Base-by-base conservation (phyloP, 192 early-diverging fungal genomes). In the Jimgerdemannia flammicorona region DNA sequence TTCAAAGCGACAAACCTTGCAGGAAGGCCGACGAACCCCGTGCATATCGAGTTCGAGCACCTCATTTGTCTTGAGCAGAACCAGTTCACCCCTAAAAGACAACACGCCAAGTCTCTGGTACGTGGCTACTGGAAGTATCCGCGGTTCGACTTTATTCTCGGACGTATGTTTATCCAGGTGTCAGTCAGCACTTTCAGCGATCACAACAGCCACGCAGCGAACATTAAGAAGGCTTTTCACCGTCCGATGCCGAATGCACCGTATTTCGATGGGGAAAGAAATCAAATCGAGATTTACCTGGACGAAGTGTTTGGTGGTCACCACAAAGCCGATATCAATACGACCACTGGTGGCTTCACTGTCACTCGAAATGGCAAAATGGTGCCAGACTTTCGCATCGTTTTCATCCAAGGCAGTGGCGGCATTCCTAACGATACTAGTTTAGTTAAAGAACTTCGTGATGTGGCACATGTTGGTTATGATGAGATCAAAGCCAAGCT, bases 1-100 rank as follows among this genome's bases (percentile, higher is more conserved):
- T 74, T 78, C 69, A 44, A 76, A 0, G 72, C 77, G 72, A 81
- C 80, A 69, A 74, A 81, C 74, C 70, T 81, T 74, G 74, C 75
- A 59, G 17, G 40, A 65, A 54, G 43, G 4, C 71, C 69, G 40
- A 20, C 4, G 42, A 78, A 54, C 17, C 8, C 43, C 41, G 49
- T 59, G 49, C 49, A 6, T 14, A 59, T 59, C 49, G 49, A 10
- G 49, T 59, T 59, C 49, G 14, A 59, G 14, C 49, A 59, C 14
- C 2, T 78, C 49, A 54, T 63, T 82, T 64, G 54, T 59, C 29
- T 29, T 29, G 29, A 29, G 29, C 29, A 29, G 29, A 29, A 29
- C 29, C 29, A 29, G 1, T 29, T 29, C 29, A 29, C 29, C 29
- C 29, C 29, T 29, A 29, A 29, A 29, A 29, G 29, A 29, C 29